Conservation (phyloP, 2,329 filamentous ascomycete genomes). For the Beauveria caledonica region DNA sequence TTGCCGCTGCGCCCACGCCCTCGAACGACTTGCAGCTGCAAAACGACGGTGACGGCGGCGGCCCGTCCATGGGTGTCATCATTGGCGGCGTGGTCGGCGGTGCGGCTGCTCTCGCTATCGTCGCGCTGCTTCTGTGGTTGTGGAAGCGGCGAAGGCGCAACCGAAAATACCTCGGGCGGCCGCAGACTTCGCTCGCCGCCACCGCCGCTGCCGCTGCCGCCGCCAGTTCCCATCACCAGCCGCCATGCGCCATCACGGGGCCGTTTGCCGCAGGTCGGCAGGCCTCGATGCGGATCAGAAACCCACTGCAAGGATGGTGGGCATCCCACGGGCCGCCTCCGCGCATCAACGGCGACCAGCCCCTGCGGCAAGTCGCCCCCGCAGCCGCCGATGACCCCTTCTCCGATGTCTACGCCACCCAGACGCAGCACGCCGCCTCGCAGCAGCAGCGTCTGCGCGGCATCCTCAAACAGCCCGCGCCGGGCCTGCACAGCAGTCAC, state of each 20-base stretch:
- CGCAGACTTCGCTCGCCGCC: not conserved
- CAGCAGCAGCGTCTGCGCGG: conserved; percentile 17
- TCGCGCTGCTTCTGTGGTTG: conserved; percentile 44
- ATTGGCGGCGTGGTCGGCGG: conserved; percentile 45
- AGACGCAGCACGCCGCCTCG: conserved; percentile 12
- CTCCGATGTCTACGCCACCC: conserved; percentile 38
- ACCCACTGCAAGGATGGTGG: conserved; percentile 4
- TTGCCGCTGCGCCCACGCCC: not conserved
- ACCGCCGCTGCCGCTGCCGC: not conserved
- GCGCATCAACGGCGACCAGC: not conserved
- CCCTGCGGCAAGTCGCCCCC: too few species aligned
- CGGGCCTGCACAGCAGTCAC: conserved; percentile 25
- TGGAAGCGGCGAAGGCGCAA: conserved; percentile 34
- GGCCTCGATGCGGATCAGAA: not conserved
- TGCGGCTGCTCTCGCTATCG: conserved; percentile 31
- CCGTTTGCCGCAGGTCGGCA: conserved; percentile 6
- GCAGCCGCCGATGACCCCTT: conserved; percentile 34
- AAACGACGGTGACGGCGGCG: not conserved
- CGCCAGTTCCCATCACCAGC: not conserved
- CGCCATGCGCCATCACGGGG: not conserved
- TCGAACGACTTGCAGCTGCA: not conserved
- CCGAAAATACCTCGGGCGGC: conserved; percentile 22
- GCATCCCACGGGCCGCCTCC: not conserved
- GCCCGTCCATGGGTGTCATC: conserved; percentile 28
- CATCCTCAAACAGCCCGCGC: conserved; percentile 26